Evolutionary conservation across 768 basidiomycete species (phyloP), one percentile per base, ranked within the genome.

Genomic region (Dictyophora rubrovolvata): DNA sequence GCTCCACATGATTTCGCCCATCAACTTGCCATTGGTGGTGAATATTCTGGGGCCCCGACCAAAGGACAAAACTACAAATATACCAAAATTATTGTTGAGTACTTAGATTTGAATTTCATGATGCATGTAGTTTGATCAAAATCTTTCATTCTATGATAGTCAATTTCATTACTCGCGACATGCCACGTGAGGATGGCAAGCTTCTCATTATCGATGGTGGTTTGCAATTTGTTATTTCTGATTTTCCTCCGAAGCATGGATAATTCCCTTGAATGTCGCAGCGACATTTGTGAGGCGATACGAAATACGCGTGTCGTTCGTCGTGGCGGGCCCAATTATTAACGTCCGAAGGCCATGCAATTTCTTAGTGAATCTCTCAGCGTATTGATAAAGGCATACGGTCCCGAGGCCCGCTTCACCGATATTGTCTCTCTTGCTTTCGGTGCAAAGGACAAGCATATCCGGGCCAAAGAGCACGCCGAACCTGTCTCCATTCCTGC

Each of bases 221-320:
- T 76, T 96, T 63, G 96, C 96, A 99, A 99, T 84, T 99, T 99
- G n/a, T n/a, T n/a, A n/a, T n/a, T n/a, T n/a, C n/a, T n/a, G n/a
- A n/a, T n/a, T n/a, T n/a, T n/a, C n/a, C n/a, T n/a, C n/a, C n/a
- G n/a, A n/a, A n/a, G n/a, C n/a, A n/a, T n/a, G n/a, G n/a, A n/a
- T n/a, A n/a, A n/a, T n/a, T n/a, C n/a, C n/a, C n/a, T n/a, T n/a
- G n/a, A n/a, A n/a, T n/a, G n/a, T n/a, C n/a, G n/a, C n/a, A n/a
- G n/a, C n/a, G n/a, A n/a, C n/a, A n/a, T n/a, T n/a, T n/a, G n/a
- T n/a, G n/a, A n/a, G n/a, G n/a, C n/a, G n/a, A 53, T 86, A 92
- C 75, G 74, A 83, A 59, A 93, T 97, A 74, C 86, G 85, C 74
- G 97, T 98, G 98, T 89, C 68, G 93, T 98, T 53, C 90, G 95